phyloP scores from a whole-genome alignment of 2,329 filamentous ascomycete species.

The Penicillium decumbens region DNA sequence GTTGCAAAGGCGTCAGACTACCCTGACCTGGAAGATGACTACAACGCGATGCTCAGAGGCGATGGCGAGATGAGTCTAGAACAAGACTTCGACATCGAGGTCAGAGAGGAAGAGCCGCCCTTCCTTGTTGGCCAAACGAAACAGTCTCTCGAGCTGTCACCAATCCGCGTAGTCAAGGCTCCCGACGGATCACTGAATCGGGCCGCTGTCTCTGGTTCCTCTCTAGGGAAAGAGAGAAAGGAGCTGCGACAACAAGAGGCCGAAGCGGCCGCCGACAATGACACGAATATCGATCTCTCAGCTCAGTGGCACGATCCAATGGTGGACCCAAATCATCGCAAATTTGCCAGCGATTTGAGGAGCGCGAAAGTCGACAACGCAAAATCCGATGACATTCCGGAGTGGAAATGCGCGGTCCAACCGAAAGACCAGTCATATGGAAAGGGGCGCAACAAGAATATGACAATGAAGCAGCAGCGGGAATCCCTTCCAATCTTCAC shows the following conservation, averaged over 20 bases:
- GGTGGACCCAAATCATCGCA: constrained; percentile 74
- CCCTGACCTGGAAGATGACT: constrained; percentile 90
- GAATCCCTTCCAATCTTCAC: constrained; percentile 84
- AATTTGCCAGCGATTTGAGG: constrained; percentile 84
- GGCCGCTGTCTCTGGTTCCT: constrained; percentile 88
- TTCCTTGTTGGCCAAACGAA: constrained; percentile 96
- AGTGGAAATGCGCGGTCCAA: constrained; percentile 84
- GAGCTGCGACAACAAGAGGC: constrained; percentile 87
- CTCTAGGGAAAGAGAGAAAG: constrained; percentile 80
- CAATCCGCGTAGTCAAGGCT: constrained; percentile 93
- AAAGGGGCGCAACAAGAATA: constrained; percentile 64
- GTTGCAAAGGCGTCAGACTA: constrained; percentile 90
- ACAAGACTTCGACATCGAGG: constrained; percentile 95
- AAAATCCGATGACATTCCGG: constrained; percentile 65
- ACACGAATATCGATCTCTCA: constrained; percentile 65
- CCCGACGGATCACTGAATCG: constrained; percentile 95
- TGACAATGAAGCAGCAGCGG: constrained; percentile 93
- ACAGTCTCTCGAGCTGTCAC: constrained; percentile 88
- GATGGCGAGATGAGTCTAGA: constrained; percentile 88
- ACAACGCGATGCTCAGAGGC: constrained; percentile 78
- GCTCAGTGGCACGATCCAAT: constrained; percentile 97
- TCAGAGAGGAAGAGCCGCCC: constrained; percentile 91
- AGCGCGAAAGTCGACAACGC: constrained; percentile 53
- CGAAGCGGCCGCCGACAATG: constrained; percentile 57
- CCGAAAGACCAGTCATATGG: constrained; percentile 76